A percentile compares a stretch with the other conserved stretches of the same genome.
These are phyloP conservation scores for Amanita muscaria DNA, from an alignment of 768 basidiomycete genomes.

Conservation along the genomic window DNA sequence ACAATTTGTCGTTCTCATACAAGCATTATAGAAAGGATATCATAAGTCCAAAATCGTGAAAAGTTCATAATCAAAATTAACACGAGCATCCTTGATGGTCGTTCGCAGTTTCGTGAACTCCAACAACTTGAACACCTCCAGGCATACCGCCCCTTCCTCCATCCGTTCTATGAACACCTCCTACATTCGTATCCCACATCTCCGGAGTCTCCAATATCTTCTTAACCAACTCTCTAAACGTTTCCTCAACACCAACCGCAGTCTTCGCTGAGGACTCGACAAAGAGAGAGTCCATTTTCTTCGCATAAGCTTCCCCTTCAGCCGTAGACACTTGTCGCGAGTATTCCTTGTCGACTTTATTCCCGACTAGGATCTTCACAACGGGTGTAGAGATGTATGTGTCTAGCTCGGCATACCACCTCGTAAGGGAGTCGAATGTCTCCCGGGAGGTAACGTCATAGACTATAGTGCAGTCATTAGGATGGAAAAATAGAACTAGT, in stretches of 20 bases:
- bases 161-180: constrained; percentile 27
- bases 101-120: constrained; percentile 19
- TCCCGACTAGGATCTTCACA: constrained; percentile 91
- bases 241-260: constrained; percentile 69
- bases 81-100: constrained; percentile 22
- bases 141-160: constrained; percentile 40
- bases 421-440: constrained; percentile 88
- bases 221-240: constrained; percentile 65
- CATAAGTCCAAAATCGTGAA: not conserved
- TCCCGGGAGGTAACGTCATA: constrained; percentile 93
- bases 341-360: constrained; percentile 94
- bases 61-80: constrained; percentile 6
- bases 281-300: constrained; percentile 76
- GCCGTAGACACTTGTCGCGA: constrained; percentile 76
- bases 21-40: too few species aligned
- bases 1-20: too few species aligned
- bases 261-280: constrained; percentile 94
- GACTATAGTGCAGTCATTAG: constrained; percentile 36
- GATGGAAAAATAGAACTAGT: not conserved
- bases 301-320: constrained; percentile 76
- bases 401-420: constrained; percentile 90
- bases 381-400: constrained; percentile 83
- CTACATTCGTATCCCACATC: constrained; percentile 48
- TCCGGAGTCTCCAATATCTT: constrained; percentile 79
- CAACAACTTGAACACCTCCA: constrained; percentile 40